Evolutionary conservation across 495 filamentous ascomycete species (phyloP), one percentile per base, ranked within the genome.

Genomic region (Xylaria intraflava): DNA sequence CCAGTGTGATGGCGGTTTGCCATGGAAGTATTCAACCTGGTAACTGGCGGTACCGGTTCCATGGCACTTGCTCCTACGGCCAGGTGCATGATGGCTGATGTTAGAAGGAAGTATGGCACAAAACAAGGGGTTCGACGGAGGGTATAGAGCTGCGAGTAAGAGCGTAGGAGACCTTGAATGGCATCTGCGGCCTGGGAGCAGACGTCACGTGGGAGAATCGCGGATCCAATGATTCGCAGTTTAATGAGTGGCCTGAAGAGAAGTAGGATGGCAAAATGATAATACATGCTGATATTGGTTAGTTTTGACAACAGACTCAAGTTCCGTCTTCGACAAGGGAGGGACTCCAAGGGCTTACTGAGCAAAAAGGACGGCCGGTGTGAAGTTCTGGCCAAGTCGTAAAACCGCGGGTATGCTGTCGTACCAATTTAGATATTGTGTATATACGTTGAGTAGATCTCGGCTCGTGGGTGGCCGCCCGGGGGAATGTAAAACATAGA

Each of bases 181-280:
- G 78, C 77, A 60, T 84, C 80, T 27, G 84, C 83, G 12, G 79
- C 78, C 57, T 80, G 74, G 9, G 70, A 66, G 63, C 83, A 85
- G 23, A 84, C 78, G 35, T 86, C 81, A 8, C 79, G 75, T n/a
- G 84, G 83, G 17, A 69, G 73, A n/a, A 84, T 71, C 16, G 71
- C 67, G 0, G 78, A 82, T 16, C 80, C 72, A 46, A 76, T 68
- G 31, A 87, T 72, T 16, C 78, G 74, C 7, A 84, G 69, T 52
- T 81, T 82, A 53, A 85, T 80, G 20, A 87, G 74, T 0, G 84
- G 84, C 2, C 82, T 78, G 56, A 86, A 85, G 16, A 88, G 73
- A 11, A 83, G 72, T 1, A 85, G 69, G 43, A 85, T 76, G 23
- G 80, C 76, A 44, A 78, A 81, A 54, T 85, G 79, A 51, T 84